Evolutionary conservation across 2,329 filamentous ascomycete species (phyloP).

Genomic region (Penicillium fuscoglaucum): DNA sequence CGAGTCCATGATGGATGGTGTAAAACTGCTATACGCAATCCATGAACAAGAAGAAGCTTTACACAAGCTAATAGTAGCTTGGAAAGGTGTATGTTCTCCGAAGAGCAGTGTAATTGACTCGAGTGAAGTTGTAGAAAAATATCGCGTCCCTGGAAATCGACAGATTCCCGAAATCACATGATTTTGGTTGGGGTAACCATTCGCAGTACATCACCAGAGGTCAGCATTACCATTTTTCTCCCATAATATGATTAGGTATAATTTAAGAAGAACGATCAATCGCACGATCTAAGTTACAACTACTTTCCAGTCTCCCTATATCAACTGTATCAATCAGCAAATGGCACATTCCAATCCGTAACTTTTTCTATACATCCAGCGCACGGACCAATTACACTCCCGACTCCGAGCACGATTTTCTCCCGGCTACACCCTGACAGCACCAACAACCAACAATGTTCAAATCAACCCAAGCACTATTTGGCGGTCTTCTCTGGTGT

Average conservation of each 20-base stretch:
- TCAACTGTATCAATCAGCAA: neutral
- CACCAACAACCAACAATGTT: conserved; percentile 63
- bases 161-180: conserved; percentile 24
- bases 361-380: conserved; percentile 1
- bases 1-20: conserved; percentile 40
- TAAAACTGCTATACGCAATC: conserved; percentile 22
- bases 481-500: conserved; percentile 80
- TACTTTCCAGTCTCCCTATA: neutral
- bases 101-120: conserved; percentile 9
- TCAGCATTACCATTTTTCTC: neutral
- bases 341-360: neutral
- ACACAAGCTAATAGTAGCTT: conserved; percentile 8
- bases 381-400: conserved; percentile 27
- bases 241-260: neutral
- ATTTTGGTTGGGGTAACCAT: conserved; percentile 21
- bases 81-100: conserved; percentile 11
- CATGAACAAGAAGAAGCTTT: conserved; percentile 23
- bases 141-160: conserved; percentile 19
- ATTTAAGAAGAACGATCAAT: neutral
- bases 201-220: neutral
- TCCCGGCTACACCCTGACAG: conserved; percentile 14
- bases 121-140: conserved; percentile 6
- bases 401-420: conserved; percentile 29
- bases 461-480: conserved; percentile 73
- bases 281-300: no score